Evolutionary conservation across 2,329 filamentous ascomycete genomes (phyloP).

Genomic region (Paraconiothyrium sp.): DNA sequence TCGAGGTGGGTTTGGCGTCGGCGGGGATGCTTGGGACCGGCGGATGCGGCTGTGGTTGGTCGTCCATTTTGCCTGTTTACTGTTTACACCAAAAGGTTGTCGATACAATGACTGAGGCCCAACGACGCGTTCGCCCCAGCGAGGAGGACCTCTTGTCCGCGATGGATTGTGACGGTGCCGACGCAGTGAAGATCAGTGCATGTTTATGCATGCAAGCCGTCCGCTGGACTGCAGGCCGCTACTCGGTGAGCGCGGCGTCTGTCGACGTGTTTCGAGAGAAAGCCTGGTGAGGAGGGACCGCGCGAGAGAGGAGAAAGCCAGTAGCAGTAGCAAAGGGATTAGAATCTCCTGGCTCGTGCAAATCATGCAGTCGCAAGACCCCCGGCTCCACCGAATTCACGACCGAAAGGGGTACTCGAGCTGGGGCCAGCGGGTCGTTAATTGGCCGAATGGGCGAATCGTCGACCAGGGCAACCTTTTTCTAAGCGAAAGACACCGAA

Average conservation of each 20-base stretch:
- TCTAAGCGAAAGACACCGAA: constrained; percentile 6
- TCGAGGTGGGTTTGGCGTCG: constrained; percentile 23
- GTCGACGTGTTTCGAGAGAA: background rate
- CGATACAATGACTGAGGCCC: background rate
- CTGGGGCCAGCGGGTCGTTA: constrained; percentile 2
- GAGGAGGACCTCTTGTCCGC: constrained; percentile 7
- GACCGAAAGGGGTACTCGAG: constrained; percentile 11
- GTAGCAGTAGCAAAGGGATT: constrained; percentile 9
- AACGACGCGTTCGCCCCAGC: constrained; percentile 8
- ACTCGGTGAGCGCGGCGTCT: constrained; percentile 3
- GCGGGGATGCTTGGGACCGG: constrained; percentile 31
- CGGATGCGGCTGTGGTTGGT: constrained; percentile 29
- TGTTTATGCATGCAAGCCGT: constrained; percentile 14
- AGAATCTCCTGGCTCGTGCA: constrained; percentile 12
- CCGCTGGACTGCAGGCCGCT: constrained; percentile 10
- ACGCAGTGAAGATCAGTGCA: constrained; percentile 20
- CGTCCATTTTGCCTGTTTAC: constrained; percentile 35
- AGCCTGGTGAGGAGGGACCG: constrained; percentile 4
- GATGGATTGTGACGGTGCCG: constrained; percentile 9
- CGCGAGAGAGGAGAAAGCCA: background rate
- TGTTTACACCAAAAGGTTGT: background rate
- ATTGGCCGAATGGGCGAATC: background rate
- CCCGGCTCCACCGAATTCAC: background rate
- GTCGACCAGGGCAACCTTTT: constrained; percentile 6
- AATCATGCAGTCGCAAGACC: constrained; percentile 10